Evolutionary conservation across 2,329 filamentous ascomycete genomes (phyloP).

Genomic region (Orbilia quercus): DNA sequence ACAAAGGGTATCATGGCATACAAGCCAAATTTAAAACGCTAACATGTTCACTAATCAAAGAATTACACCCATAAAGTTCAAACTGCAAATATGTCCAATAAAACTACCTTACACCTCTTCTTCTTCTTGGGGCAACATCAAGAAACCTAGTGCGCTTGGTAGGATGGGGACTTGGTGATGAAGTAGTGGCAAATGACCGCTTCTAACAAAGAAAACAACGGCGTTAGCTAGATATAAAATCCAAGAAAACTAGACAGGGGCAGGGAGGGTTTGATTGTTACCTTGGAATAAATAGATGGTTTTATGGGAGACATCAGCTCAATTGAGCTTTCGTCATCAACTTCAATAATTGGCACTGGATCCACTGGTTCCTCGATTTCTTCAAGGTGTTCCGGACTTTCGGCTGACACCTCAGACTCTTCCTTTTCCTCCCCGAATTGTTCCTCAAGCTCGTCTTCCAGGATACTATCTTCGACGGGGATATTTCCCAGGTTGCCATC

Average conservation of each 20-base stretch:
- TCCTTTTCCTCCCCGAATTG: slow-evolving; percentile 14
- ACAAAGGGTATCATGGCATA: not conserved
- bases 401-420: slow-evolving; percentile 1
- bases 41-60: too few relatives aligned
- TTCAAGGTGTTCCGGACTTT: not conserved
- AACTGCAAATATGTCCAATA: too few relatives aligned
- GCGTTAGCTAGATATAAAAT: not conserved
- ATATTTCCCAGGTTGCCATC: slow-evolving; percentile 60
- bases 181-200: slow-evolving; percentile 20
- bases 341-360: slow-evolving; percentile 18
- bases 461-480: slow-evolving; percentile 58
- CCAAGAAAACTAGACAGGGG: not conserved
- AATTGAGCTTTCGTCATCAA: slow-evolving; percentile 47
- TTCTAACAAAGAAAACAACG: slow-evolving; percentile 22
- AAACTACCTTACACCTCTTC: slow-evolving; percentile 11
- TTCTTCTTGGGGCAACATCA: slow-evolving; percentile 29
- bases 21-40: not conserved
- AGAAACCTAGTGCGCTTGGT: slow-evolving; percentile 44
- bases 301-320: slow-evolving; percentile 54
- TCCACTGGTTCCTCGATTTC: slow-evolving; percentile 32
- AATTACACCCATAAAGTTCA: not conserved
- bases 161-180: slow-evolving; percentile 32
- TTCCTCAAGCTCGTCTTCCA: slow-evolving; percentile 18
- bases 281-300: slow-evolving; percentile 32
- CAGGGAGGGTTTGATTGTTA: not conserved